Conservation (phyloP, 495 filamentous ascomycete genomes). For the Mytilinidion resinicola region DNA sequence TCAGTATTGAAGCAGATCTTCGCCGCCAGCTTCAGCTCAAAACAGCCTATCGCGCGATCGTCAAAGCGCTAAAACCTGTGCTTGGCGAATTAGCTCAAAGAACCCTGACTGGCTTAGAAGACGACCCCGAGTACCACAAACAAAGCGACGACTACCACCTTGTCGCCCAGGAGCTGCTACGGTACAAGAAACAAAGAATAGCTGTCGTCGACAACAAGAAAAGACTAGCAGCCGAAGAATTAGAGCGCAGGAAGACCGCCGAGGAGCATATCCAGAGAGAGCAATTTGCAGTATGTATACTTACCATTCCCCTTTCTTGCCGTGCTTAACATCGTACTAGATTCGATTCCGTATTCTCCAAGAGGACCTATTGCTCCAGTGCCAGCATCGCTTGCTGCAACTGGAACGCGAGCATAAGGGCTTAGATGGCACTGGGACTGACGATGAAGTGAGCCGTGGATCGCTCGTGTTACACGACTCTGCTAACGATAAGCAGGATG, state of each 20-base stretch:
- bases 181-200: constrained; percentile 20
- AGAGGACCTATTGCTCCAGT: constrained; percentile 17
- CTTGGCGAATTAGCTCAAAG: constrained; percentile 34
- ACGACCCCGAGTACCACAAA: constrained; percentile 27
- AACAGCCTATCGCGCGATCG: constrained; percentile 32
- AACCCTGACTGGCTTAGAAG: constrained; percentile 27
- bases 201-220: constrained; percentile 13
- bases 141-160: constrained; percentile 25
- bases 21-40: constrained; percentile 36
- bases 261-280: constrained; percentile 12
- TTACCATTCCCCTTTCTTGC: background rate
- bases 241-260: constrained; percentile 9
- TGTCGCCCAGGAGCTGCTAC: constrained; percentile 24
- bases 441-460: constrained; percentile 21
- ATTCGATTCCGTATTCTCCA: constrained; percentile 13
- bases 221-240: constrained; percentile 6
- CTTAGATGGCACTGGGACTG: constrained; percentile 13
- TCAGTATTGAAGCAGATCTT: constrained; percentile 34
- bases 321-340: background rate
- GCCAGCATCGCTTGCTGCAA: constrained; percentile 16
- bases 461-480: no score
- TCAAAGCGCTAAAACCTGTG: constrained; percentile 32
- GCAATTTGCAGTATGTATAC: constrained; percentile 15
- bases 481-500: constrained; percentile 4
- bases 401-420: constrained; percentile 12